Evolutionary conservation across 2,329 filamentous ascomycete species (phyloP).

Genomic region (Claviceps humidiphila): DNA sequence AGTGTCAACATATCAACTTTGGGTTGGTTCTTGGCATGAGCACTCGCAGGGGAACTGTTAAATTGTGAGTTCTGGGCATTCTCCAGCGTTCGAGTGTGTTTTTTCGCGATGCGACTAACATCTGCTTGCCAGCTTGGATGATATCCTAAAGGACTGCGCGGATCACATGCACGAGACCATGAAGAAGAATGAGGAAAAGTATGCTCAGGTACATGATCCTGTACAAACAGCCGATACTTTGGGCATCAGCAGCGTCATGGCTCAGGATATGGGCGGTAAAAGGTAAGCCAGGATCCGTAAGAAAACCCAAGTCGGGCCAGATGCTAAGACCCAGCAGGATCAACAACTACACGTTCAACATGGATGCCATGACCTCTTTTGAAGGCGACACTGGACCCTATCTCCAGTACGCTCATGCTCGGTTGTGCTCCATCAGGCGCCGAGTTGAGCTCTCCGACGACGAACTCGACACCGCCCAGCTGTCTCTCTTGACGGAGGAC

Average conservation of each 20-base stretch:
- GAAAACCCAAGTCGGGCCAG: not conserved
- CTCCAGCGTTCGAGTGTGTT: not conserved
- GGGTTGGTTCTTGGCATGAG: constrained; percentile 59
- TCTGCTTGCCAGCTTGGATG: constrained; percentile 5
- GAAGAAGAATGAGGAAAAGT: constrained; percentile 82
- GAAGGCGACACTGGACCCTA: constrained; percentile 79
- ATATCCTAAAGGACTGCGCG: constrained; percentile 46
- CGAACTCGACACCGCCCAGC: constrained; percentile 50
- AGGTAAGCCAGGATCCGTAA: constrained; percentile 36
- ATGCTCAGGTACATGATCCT: constrained; percentile 76
- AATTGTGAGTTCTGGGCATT: constrained; percentile 32
- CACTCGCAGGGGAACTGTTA: constrained; percentile 60
- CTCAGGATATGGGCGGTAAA: constrained; percentile 96
- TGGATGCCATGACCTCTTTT: constrained; percentile 71
- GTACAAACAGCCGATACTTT: constrained; percentile 71
- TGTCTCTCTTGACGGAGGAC: constrained; percentile 54
- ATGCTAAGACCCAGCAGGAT: constrained; percentile 22
- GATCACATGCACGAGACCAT: constrained; percentile 98
- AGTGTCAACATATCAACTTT: constrained; percentile 65
- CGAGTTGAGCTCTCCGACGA: constrained; percentile 38
- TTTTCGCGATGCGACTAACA: not conserved
- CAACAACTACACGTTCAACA: constrained; percentile 61
- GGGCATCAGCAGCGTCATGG: constrained; percentile 92
- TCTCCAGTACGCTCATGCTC: constrained; percentile 70
- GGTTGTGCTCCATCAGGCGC: constrained; percentile 51